A percentile compares a stretch with the other conserved stretches of the same genome.
Conservation (phyloP, 345 rosid species). For the Populus euphratica region DNA sequence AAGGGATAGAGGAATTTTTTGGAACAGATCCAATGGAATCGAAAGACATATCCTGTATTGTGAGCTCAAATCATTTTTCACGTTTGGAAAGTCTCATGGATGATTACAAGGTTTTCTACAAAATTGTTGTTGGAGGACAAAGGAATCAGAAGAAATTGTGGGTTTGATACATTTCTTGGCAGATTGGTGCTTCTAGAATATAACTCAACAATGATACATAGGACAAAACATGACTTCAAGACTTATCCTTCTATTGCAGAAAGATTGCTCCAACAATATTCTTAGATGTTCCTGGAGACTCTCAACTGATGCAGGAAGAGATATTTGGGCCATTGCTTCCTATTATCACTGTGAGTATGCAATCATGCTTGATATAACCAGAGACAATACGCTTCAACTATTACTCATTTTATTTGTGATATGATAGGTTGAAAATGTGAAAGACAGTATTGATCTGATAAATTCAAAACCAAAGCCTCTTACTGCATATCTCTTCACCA, state of each 20-base stretch:
- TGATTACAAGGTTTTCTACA: conserved; percentile 35
- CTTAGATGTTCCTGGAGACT: conserved; percentile 44
- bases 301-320: conserved; percentile 53
- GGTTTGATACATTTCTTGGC: conserved; percentile 1
- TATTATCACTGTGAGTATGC: conserved; percentile 38
- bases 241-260: conserved; percentile 18
- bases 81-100: conserved; percentile 42
- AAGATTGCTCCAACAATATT: conserved; percentile 48
- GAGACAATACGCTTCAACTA: neutral
- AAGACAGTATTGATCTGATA: conserved; percentile 35
- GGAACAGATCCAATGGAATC: conserved; percentile 46
- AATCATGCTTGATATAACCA: neutral
- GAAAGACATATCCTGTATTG: conserved; percentile 39
- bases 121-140: conserved; percentile 46
- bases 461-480: conserved; percentile 53
- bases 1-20: conserved; percentile 36
- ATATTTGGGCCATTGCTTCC: conserved; percentile 61
- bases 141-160: conserved; percentile 37
- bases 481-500: conserved; percentile 68
- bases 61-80: conserved; percentile 32
- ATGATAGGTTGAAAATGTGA: conserved; percentile 33
- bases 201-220: neutral
- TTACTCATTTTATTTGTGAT: neutral
- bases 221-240: neutral
- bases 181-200: neutral